Conservation (phyloP, 1,284 basidiomycete genomes). For the Puccinia sorghi region DNA sequence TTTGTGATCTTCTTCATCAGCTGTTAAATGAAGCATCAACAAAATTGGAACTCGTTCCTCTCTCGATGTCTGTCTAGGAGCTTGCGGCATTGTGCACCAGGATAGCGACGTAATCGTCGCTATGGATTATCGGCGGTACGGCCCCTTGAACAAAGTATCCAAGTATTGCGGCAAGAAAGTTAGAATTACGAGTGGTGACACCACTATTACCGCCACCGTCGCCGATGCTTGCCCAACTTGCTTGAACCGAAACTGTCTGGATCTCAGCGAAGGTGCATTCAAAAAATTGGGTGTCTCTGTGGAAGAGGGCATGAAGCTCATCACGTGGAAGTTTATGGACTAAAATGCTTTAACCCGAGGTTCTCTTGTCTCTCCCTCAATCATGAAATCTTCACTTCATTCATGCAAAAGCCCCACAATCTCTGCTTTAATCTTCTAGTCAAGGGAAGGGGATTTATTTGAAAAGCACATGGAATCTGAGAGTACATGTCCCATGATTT, state of each 20-base stretch:
- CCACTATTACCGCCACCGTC: conserved; percentile 13
- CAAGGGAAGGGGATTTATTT: no score
- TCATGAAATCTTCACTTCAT: no score
- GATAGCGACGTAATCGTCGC: conserved; percentile 38
- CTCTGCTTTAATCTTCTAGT: no score
- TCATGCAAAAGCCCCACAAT: no score
- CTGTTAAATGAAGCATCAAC: no score
- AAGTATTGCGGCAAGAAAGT: conserved; percentile 36
- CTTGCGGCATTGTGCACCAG: conserved; percentile 41
- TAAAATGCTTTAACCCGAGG: neutral
- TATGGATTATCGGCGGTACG: conserved; percentile 42
- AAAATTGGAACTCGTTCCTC: no score
- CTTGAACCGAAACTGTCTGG: conserved; percentile 46
- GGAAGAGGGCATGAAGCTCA: conserved; percentile 34
- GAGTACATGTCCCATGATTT: no score
- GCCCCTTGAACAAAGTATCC: conserved; percentile 12
- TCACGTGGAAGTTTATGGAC: conserved; percentile 40
- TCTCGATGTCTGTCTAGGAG: conserved; percentile 5
- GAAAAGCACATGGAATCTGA: no score
- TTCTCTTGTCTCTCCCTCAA: neutral
- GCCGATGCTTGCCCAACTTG: conserved; percentile 51
- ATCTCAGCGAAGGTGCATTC: conserved; percentile 50
- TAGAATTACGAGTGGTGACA: conserved; percentile 14
- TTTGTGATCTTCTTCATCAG: neutral
- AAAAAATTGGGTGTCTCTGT: conserved; percentile 10